These are phyloP conservation scores for Saururus chinensis DNA, from an alignment of 164 flowering plant species.

Conservation along the genomic window DNA sequence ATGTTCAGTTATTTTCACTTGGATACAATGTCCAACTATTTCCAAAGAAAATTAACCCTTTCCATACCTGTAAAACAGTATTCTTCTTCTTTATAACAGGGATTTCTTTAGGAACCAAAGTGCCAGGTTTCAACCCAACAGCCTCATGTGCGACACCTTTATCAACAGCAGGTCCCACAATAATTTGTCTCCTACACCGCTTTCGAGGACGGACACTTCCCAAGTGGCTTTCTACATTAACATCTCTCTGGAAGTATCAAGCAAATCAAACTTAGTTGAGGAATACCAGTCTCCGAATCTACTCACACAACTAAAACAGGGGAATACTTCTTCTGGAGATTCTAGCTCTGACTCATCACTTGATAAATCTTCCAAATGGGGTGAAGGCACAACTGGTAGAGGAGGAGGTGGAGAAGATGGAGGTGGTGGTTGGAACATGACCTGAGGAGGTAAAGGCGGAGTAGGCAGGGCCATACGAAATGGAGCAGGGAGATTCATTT, in stretches of 20 bases:
- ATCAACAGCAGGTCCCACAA: conserved; percentile 90
- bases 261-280: not conserved
- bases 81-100: conserved; percentile 84
- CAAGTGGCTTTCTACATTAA: conserved; percentile 15
- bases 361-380: conserved; percentile 37
- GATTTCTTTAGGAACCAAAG: conserved; percentile 79
- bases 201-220: conserved; percentile 26
- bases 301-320: not conserved
- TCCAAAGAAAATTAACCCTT: too few relatives aligned
- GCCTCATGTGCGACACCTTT: conserved; percentile 86
- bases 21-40: too few relatives aligned
- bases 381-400: conserved; percentile 23
- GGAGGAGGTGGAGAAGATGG: conserved; percentile 32
- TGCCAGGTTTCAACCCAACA: conserved; percentile 73
- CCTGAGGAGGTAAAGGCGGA: conserved; percentile 76
- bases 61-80: conserved; percentile 61
- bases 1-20: too few relatives aligned
- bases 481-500: conserved; percentile 98
- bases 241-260: conserved; percentile 24
- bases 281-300: not conserved
- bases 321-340: conserved; percentile 74
- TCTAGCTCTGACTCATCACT: conserved; percentile 91
- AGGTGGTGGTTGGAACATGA: conserved; percentile 37
- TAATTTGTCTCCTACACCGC: conserved; percentile 49
- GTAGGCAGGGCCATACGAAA: conserved; percentile 86